These are phyloP conservation scores for Discostella pseudostelligera DNA, from an alignment of 108 stramenopile species.

Conservation along the genomic window DNA sequence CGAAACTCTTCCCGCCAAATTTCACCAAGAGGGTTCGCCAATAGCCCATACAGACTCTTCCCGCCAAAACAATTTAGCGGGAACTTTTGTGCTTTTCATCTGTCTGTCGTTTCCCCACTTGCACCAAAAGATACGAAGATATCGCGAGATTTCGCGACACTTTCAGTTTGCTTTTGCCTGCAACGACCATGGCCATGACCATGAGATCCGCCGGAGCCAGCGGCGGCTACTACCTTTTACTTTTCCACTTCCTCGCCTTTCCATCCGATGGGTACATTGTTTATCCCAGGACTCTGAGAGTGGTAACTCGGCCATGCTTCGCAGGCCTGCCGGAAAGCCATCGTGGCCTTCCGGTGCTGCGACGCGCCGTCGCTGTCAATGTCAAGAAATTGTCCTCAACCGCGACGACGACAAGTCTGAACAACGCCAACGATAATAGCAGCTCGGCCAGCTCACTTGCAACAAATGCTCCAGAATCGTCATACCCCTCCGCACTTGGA, in stretches of 20 bases:
- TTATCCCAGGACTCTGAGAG: background rate
- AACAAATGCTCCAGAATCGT: slow-evolving; percentile 1
- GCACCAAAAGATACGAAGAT: too few species aligned
- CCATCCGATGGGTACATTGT: background rate
- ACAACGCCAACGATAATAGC: background rate
- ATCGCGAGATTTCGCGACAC: too few species aligned
- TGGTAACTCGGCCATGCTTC: background rate
- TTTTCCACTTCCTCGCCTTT: background rate
- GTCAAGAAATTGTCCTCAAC: too few species aligned
- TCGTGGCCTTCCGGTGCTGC: background rate
- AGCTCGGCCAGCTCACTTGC: background rate
- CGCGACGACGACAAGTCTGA: background rate
- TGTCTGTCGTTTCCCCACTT: too few species aligned
- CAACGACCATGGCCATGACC: too few species aligned
- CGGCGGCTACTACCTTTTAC: background rate
- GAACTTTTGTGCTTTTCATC: too few species aligned
- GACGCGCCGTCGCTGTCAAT: too few species aligned
- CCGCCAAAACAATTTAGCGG: too few species aligned
- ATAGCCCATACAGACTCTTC: too few species aligned
- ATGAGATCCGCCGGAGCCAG: slow-evolving; percentile 12
- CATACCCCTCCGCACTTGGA: slow-evolving; percentile 46
- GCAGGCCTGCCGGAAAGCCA: background rate
- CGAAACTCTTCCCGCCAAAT: too few species aligned
- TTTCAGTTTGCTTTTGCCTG: too few species aligned
- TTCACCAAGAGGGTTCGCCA: too few species aligned